Conservation (phyloP, 2,329 filamentous ascomycete genomes). For the Diaporthe sp. region DNA sequence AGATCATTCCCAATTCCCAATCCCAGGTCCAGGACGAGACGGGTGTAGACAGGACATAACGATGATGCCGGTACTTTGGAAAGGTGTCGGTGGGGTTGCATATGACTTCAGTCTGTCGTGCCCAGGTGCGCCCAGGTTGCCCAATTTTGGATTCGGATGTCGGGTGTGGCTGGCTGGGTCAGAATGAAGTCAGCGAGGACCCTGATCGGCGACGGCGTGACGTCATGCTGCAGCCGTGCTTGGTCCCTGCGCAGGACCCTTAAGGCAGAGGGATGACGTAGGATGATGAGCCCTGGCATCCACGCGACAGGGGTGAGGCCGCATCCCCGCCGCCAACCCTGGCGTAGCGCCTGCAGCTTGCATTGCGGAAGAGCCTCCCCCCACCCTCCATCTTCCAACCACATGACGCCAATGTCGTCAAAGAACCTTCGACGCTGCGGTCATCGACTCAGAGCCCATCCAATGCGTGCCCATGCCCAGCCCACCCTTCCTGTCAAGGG, state of each 20-base stretch:
- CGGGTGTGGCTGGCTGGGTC: conserved; percentile 24
- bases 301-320: conserved; percentile 13
- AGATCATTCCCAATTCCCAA: not conserved
- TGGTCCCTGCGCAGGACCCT: conserved; percentile 32
- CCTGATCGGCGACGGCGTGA: conserved; percentile 27
- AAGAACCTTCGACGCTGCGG: conserved; percentile 17
- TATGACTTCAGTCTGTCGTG: conserved; percentile 36
- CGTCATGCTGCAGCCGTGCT: conserved; percentile 22
- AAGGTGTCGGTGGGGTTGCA: conserved; percentile 32
- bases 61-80: not conserved
- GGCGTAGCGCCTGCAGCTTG: conserved; percentile 10
- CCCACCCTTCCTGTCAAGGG: not conserved
- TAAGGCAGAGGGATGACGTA: conserved; percentile 27
- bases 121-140: not conserved
- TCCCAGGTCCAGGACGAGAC: not conserved
- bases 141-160: conserved; percentile 31
- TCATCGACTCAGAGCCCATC: conserved; percentile 28
- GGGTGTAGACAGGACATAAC: not conserved
- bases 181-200: conserved; percentile 22
- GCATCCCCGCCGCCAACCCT: not conserved
- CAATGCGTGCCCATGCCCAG: not conserved
- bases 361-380: conserved; percentile 21
- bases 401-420: conserved; percentile 35
- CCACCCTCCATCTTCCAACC: conserved; percentile 25
- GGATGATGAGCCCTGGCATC: conserved; percentile 17